Evolutionary conservation across 345 rosid species (phyloP), one percentile per base, ranked within the genome.

Genomic region (Anacardium occidentale): DNA sequence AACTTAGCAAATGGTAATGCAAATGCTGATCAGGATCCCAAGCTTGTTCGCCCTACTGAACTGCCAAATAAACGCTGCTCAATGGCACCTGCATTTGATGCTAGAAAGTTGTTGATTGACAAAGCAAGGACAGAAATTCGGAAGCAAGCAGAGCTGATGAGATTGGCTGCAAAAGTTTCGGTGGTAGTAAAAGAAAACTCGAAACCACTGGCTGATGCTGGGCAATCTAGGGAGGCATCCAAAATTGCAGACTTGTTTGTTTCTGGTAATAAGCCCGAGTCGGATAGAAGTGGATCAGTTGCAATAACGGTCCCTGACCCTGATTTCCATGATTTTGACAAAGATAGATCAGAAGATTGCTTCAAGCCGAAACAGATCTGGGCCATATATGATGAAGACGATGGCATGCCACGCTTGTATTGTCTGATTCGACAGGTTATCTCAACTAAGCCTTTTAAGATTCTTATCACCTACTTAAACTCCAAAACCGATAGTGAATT

Each of bases 371-470:
- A 89, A 84, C 97, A 95, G 64, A 88, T 95, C 83, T 95, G 98
- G 98, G 99, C 99, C 40, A 75, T 95, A 34, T 95, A 92, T 64
- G 99, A 95, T 54, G 99, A 95, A 79, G 97, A 95, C 64, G 98
- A 95, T 40, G 98, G 98, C 48, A 95, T 95, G 99, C 98, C 99
- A 65, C 96, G 99, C 51, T 79, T 95, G 64, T 95, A 95, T 65
- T 91, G 99, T 71, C 80, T 95, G 69, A 82, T 92, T 66, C 88
- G 90, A 64, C 85, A 95, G 83, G 88, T 95, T 74, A 79, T 91
- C 85, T 95, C 98, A 1, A 71, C 84, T 50, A 81, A 87, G 20
- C 99, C 98, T 68, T 95, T 95, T 77, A 88, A 92, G 85, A 86
- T 95, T 77, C 96, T 77, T 76, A 86, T 95, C 75, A 80, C 89